Evolutionary conservation across 1,139 yeast species (phyloP), one percentile per base, ranked within the genome.

Genomic region (Blastobotrys apis): DNA sequence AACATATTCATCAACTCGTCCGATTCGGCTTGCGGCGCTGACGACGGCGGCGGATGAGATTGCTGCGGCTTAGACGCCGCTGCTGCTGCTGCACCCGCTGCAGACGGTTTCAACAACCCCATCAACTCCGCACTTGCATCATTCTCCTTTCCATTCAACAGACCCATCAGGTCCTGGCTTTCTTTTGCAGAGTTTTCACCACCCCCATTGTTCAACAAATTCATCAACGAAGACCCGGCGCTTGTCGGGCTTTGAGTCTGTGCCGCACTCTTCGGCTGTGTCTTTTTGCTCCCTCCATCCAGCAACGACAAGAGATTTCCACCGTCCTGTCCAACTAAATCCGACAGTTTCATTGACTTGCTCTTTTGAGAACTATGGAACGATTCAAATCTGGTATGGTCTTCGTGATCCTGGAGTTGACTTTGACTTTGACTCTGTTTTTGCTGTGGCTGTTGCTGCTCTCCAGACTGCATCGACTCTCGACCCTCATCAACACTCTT

Each of bases 91-190:
- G 26, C 6, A 6, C 26, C 26, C 26, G 6, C 9, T 10, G 6
- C 9, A 6, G 32, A 10, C 21, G 27, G 23, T 12, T 44, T 39
- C 31, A 53, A 40, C 27, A 53, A 45, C 12, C 45, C 53, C 45
- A 50, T 48, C 21, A 53, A 43, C 12, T 39, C 48, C 5, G 21
- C 41, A 16, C 38, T 33, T 13, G 37, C 10, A n/a, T 13, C 33
- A 5, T 20, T 23, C 10, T 30, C 29, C 23, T 12, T 20, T 10
- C 36, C 20, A 20, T 35, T 35, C 19, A 41, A 34, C 39, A 44
- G 16, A 12, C 13, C 22, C 45, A 42, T 42, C 26, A 42, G 16
- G 6, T 42, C 45, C 4, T 37, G 33, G 5, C 21, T n/a, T 10
- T 16, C 40, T 12, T 13, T 30, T n/a, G n/a, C n/a, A n/a, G n/a